Evolutionary conservation across 768 basidiomycete genomes (phyloP), one percentile per base, ranked within the genome.

Genomic region (Infundibulicybe gibba): DNA sequence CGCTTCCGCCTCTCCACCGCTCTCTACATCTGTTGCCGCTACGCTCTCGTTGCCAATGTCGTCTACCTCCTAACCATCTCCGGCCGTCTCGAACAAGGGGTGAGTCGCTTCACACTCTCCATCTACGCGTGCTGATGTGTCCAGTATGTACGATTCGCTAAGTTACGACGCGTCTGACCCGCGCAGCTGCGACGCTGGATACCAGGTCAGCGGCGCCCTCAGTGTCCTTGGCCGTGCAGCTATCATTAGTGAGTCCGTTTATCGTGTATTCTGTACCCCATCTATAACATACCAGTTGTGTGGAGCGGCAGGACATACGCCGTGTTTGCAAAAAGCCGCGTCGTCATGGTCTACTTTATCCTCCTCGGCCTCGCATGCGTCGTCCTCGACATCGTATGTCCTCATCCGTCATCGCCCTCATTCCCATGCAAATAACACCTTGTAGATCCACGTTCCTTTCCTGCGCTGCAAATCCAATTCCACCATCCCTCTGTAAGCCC

Each of bases 141-240:
- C 30, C 15, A 6, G 19, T 21, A 49, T 53, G 46, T 45, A 45
- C 9, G n/a, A 20, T 33, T 37, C 43, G 11, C 35, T 43, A 35
- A 3, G 15, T 14, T 17, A 37, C 30, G 11, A 45, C 35, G 34
- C 8, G n/a, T 31, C 8, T 25, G 25, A 25, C 8, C 25, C 25
- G 25, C 25, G 25, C 31, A 64, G 65, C 35, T 66, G 65, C 42
- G 47, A 61, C 33, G 42, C 54, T 8, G 59, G 57, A 48, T 65
- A 64, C 44, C 53, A 56, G 30, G 48, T 65, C 31, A 56, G 59
- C 32, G 54, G 58, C 20, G 59, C 58, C 6, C 44, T 65, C 31
- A 65, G 65, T 41, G 60, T 67, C 5, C 20, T 62, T 13, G 65
- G 64, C 8, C 44, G 65, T 12, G 53, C 58, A 1, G 61, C 59